Percentiles rank a stretch among this genome's conserved stretches.
Evolutionary conservation across 2,329 filamentous ascomycete species (phyloP).

Genomic region (Diaporthe sp.): DNA sequence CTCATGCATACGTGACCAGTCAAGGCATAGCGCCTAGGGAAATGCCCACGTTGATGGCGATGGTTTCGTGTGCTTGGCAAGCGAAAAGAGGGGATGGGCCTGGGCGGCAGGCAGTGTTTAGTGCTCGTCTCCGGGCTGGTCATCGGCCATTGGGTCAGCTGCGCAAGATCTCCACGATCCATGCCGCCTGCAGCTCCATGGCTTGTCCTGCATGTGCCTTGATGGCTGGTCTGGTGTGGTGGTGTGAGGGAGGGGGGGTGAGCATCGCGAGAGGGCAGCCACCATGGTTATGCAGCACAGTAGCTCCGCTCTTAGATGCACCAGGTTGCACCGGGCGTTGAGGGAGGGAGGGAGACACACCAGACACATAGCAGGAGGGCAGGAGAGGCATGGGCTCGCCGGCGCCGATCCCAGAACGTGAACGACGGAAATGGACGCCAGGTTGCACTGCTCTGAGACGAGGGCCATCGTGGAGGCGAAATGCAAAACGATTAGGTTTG

Average conservation of each 20-base stretch:
- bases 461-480: slow-evolving; percentile 30
- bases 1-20: slow-evolving; percentile 35
- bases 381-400: slow-evolving; percentile 17
- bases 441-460: slow-evolving; percentile 36
- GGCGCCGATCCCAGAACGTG: slow-evolving; percentile 13
- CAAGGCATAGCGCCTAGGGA: slow-evolving; percentile 37
- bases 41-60: slow-evolving; percentile 31
- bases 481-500: slow-evolving; percentile 25
- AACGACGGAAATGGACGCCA: slow-evolving; percentile 20
- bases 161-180: slow-evolving; percentile 37
- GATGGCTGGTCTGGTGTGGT: slow-evolving; percentile 24
- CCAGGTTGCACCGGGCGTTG: slow-evolving; percentile 30
- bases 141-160: slow-evolving; percentile 39
- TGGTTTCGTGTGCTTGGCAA: slow-evolving; percentile 20
- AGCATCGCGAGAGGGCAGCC: slow-evolving; percentile 4
- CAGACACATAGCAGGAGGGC: background rate
- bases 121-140: slow-evolving; percentile 29
- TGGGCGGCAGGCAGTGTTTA: slow-evolving; percentile 35
- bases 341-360: background rate
- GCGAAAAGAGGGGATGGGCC: slow-evolving; percentile 19
- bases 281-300: slow-evolving; percentile 10
- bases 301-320: slow-evolving; percentile 33
- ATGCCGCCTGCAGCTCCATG: slow-evolving; percentile 37
- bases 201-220: slow-evolving; percentile 40
- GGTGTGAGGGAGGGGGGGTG: slow-evolving; percentile 10